These are phyloP conservation scores for Aspergillus pseudonomiae DNA, from an alignment of 2,329 filamentous ascomycete species.

Conservation along the genomic window DNA sequence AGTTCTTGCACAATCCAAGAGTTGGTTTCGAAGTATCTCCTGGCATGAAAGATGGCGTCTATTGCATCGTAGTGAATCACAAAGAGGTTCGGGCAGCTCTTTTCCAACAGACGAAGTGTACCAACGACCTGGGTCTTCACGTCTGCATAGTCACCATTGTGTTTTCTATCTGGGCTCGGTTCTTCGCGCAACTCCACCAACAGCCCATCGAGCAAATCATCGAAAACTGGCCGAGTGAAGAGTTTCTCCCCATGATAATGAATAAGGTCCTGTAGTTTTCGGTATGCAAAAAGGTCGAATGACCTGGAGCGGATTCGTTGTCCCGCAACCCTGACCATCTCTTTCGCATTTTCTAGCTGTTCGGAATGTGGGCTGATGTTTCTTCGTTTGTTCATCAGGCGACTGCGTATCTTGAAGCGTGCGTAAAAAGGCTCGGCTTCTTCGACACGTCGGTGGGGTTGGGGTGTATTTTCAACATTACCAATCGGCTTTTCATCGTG, in stretches of 20 bases:
- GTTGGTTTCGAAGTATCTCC: conserved; percentile 33
- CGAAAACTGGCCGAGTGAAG: background rate
- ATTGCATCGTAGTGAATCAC: background rate
- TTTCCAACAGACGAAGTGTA: background rate
- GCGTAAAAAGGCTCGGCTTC: background rate
- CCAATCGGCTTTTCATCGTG: background rate
- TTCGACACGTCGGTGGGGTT: background rate
- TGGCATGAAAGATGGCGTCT: conserved; percentile 16
- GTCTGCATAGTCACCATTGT: background rate
- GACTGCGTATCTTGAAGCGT: background rate
- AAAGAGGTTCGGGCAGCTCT: background rate
- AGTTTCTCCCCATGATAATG: conserved; percentile 16
- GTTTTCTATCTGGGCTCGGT: background rate
- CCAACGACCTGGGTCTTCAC: background rate
- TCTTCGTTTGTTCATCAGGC: background rate
- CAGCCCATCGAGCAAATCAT: background rate
- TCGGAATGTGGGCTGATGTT: background rate
- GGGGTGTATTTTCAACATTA: background rate
- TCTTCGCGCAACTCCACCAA: background rate
- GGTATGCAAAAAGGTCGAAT: conserved; percentile 47
- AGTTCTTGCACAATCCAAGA: conserved; percentile 38
- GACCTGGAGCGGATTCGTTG: conserved; percentile 35
- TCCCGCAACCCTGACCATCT: background rate
- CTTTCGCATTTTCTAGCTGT: background rate
- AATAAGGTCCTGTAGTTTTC: conserved; percentile 46